These are phyloP conservation scores for Mortierella sp. DNA, from an alignment of 371 early-diverging fungal genomes.

Conservation along the genomic window DNA sequence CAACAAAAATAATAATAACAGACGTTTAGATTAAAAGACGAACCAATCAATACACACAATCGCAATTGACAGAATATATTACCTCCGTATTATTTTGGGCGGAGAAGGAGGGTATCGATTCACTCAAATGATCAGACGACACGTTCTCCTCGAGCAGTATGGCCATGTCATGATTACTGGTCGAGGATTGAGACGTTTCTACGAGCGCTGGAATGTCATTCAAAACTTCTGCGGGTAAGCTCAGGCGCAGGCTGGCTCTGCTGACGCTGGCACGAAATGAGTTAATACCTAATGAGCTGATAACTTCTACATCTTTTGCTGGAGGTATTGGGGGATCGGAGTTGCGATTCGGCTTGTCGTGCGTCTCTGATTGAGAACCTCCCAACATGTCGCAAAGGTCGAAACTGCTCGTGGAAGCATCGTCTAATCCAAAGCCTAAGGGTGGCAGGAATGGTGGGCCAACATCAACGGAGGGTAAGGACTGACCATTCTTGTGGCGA, in stretches of 20 bases:
- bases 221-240: neutral
- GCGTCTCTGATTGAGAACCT: neutral
- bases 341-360: neutral
- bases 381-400: conserved; percentile 26
- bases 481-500: neutral
- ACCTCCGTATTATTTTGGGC: conserved; percentile 11
- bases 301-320: conserved; percentile 5
- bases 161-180: neutral
- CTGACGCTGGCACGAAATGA: conserved; percentile 10
- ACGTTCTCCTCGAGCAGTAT: neutral
- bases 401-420: conserved; percentile 22
- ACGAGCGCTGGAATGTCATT: neutral
- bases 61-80: neutral
- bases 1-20: neutral
- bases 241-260: conserved; percentile 10
- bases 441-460: conserved; percentile 34
- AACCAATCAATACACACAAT: neutral
- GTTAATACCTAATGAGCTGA: neutral
- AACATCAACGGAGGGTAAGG: conserved; percentile 4
- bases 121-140: neutral
- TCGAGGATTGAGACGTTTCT: neutral
- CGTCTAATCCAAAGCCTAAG: conserved; percentile 23
- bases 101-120: conserved; percentile 9
- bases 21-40: neutral
- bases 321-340: neutral